A percentile compares a stretch with the other conserved stretches of the same genome.
Conservation (phyloP, 1,284 basidiomycete genomes). For the Leccinum pachyderme region DNA sequence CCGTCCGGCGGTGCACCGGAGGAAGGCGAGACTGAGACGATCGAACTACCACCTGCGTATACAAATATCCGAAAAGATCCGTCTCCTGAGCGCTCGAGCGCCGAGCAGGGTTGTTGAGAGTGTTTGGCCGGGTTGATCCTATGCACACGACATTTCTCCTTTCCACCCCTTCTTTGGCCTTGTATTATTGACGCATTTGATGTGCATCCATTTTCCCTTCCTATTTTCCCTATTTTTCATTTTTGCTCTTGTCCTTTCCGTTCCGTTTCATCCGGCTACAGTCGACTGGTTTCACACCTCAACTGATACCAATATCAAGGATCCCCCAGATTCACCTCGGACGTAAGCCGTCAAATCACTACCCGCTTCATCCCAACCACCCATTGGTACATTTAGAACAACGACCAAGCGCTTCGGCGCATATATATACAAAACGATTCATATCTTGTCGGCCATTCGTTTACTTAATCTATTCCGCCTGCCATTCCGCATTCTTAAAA, state of each 20-base stretch:
- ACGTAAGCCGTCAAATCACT: not conserved
- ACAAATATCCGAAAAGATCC: constrained; percentile 46
- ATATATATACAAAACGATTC: not conserved
- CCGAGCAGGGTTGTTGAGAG: not conserved
- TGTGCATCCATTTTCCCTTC: not conserved
- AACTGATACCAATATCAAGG: constrained; percentile 6
- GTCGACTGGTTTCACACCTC: constrained; percentile 5
- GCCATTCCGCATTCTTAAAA: not conserved
- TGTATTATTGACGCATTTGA: not conserved
- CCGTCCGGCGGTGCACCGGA: constrained; percentile 20
- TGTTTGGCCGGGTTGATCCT: not conserved
- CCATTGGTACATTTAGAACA: not conserved
- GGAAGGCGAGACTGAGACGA: constrained; percentile 55
- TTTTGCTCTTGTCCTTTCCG: not conserved
- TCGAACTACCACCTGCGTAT: constrained; percentile 80
- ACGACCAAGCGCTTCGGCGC: not conserved
- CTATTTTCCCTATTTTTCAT: not conserved
- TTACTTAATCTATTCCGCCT: not conserved
- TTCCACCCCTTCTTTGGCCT: not conserved
- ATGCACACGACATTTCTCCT: not conserved
- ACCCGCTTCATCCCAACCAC: not conserved
- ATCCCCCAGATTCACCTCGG: not conserved
- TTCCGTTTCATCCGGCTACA: not conserved
- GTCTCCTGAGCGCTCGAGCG: constrained; percentile 1
- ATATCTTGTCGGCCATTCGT: not conserved